Percentiles rank a stretch among this genome's conserved stretches.
Conservation (phyloP, 306 rosid species). For the Vigna unguiculata region DNA sequence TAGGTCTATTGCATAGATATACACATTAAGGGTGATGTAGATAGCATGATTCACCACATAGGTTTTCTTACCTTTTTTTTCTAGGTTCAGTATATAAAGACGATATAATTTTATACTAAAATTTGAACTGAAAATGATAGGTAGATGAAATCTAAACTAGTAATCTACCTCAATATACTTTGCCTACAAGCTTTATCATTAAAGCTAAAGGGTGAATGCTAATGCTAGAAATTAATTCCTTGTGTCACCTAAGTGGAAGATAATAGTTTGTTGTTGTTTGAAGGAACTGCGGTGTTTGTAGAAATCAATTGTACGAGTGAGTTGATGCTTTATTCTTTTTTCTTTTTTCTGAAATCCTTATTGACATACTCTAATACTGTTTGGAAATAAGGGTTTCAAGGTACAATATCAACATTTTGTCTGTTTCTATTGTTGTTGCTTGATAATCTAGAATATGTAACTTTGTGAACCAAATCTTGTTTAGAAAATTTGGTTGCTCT, state of each 20-base stretch:
- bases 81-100: neutral
- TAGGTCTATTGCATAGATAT: no score
- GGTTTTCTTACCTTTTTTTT: no score
- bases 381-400: slow-evolving; percentile 90
- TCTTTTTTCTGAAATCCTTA: no score
- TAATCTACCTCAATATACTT: slow-evolving; percentile 27
- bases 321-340: no score
- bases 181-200: slow-evolving; percentile 42
- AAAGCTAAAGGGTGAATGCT: slow-evolving; percentile 36
- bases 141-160: slow-evolving; percentile 42
- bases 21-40: no score
- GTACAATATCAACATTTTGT: slow-evolving; percentile 44
- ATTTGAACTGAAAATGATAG: slow-evolving; percentile 38
- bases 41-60: no score
- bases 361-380: slow-evolving; percentile 83
- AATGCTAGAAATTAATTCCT: neutral
- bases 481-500: no score
- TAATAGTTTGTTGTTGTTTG: no score
- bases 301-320: no score
- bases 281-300: no score
- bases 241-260: slow-evolving; percentile 10
- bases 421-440: neutral
- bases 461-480: neutral
- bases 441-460: slow-evolving; percentile 18
- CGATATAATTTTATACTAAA: slow-evolving; percentile 4